Evolutionary conservation across 352 stramenopile species (phyloP), one percentile per base, ranked within the genome.

Genomic region (Globisporangium paroecandrum): DNA sequence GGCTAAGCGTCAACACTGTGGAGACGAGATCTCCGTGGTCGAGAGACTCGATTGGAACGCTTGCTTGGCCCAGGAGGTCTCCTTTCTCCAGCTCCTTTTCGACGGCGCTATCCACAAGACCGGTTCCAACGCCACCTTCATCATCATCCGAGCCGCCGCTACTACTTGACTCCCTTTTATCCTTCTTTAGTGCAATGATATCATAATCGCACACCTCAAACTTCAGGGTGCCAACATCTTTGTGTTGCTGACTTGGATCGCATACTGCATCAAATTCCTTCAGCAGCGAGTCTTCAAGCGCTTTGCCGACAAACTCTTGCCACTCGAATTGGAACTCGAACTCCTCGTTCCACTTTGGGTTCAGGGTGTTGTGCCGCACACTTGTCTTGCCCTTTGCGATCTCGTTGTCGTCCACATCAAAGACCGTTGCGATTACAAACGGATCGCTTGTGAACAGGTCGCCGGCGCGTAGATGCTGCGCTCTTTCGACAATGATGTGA

Each of bases 301-400:
- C 27, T 43, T 47, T 32, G 34, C 41, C n/a, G 1, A 49, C 59
- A 51, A 64, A 54, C 51, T 58, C 51, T 7, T 24, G 4, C 66
- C 66, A 71, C 10, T 56, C 38, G 5, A 58, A 46, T 9, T 75
- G 73, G 13, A 93, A 75, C 29, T 69, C 63, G 56, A 93, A 93
- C 67, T 90, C 81, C 54, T 93, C 85, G 66, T 91, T 84, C 85
- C 85, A 93, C 38, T 76, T 80, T 1, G 85, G 85, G 12, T 87
- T 85, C 10, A 77, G 70, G 2, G 82, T 85, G 34, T 82, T 82
- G 29, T 73, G 69, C 3, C 77, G 73, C 24, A 91, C 82, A 29
- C 74, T 81, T 6, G 83, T 91, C 41, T 80, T 66, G 4, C 79
- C 81, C 10, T 77, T 79, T 5, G 68, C 73, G 10, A 85, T 68